A percentile compares a stretch with the other conserved stretches of the same genome.
Conservation (phyloP, 2,329 filamentous ascomycete species). For the Chrysosporium keratinophilum region DNA sequence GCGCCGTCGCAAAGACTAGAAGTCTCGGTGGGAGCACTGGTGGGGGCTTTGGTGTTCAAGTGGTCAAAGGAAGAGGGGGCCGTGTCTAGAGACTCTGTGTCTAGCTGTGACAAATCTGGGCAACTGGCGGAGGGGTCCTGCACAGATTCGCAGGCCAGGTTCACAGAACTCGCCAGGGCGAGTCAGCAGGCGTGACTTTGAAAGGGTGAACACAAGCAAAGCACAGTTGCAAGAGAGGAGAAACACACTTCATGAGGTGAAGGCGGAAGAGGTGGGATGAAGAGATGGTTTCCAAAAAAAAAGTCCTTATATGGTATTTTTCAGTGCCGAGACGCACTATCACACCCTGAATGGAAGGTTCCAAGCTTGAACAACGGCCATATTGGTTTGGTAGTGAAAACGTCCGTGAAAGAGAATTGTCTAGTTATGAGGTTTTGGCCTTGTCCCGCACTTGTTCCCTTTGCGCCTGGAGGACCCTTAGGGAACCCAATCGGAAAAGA, state of each 20-base stretch:
- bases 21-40: conserved; percentile 11
- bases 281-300: conserved; percentile 7
- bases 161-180: conserved; percentile 23
- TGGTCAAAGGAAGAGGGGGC: not conserved
- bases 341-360: conserved; percentile 9
- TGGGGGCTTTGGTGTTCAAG: conserved; percentile 3
- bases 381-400: conserved; percentile 3
- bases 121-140: conserved; percentile 36
- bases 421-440: not conserved
- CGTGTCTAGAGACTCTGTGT: conserved; percentile 9
- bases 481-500: not conserved
- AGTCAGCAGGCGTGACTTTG: conserved; percentile 9
- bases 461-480: not conserved
- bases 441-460: not conserved
- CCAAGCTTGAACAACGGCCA: conserved; percentile 6
- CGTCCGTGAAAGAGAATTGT: not conserved
- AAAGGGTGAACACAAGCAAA: not conserved
- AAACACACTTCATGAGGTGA: conserved; percentile 10
- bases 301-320: not conserved
- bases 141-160: conserved; percentile 32
- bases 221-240: conserved; percentile 2
- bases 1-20: conserved; percentile 10
- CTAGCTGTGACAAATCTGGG: conserved; percentile 26
- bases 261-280: not conserved
- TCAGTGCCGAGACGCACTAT: conserved; percentile 3